Base-by-base conservation (phyloP, 176 grass and related monocot species). In the Eremochloa ophiuroides region DNA sequence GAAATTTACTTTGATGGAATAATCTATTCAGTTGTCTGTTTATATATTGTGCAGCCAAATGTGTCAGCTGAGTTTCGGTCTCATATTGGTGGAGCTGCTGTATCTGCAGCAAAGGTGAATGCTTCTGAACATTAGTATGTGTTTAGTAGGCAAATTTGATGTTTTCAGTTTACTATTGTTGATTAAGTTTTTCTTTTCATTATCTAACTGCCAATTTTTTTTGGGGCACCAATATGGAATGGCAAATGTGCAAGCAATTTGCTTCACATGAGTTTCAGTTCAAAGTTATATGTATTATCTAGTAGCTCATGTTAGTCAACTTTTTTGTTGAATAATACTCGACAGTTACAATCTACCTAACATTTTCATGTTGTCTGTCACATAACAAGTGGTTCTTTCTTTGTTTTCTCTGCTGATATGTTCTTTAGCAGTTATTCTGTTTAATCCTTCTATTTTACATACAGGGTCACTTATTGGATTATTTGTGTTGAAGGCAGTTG, bases 91-190 rank as follows among this genome's bases (percentile, higher is more conserved):
- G 60, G 87, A 88, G 92, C 95, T 88, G 92, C 90, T 82, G 92
- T 98, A 18, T 91, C 95, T 42, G 92, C 95, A 41, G 95, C 95
- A 35, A 98, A 98, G 92, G 92, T 94, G 73, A 77, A 76, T 87
- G 25, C 30, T 87, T 69, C 73, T 39, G 13, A 71, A 35, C 62
- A 73, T 66, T 62, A 75, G 50, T 13, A 75, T 63, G 46, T 23
- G 18, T 75, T 75, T 37, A 80, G 8, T 9, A 64, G 10, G 73
- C 3, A 23, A 10, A 29, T 80, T 74, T 71, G 20, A 34, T 76
- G 23, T 14, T 81, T 76, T 48, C 30, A 85, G 23, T 44, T 73
- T 20, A 60, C 63, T 62, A n/a, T 43, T 51, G 15, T 38, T 72
- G 9, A 5, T 62, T n/a, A 10, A 75, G 31, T 31, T 66, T 76